Conservation (phyloP, 2,329 filamentous ascomycete genomes). For the Paraphaeosphaeria sporulosa region DNA sequence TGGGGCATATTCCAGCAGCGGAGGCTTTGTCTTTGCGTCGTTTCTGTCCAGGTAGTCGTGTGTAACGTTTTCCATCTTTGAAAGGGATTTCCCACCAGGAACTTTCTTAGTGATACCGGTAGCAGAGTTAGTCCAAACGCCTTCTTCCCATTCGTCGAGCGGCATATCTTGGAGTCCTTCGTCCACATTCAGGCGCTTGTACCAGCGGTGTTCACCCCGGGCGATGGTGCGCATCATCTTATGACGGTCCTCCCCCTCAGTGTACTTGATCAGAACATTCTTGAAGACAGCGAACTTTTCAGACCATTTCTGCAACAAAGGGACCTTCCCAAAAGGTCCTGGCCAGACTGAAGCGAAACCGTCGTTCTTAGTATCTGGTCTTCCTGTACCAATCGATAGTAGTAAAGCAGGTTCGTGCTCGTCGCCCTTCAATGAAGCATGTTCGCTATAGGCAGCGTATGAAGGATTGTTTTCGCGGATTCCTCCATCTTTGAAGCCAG, state of each 20-base stretch:
- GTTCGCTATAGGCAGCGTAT: slow-evolving; percentile 57
- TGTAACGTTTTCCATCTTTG: slow-evolving; percentile 55
- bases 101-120: slow-evolving; percentile 42
- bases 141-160: slow-evolving; percentile 57
- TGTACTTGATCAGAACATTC: slow-evolving; percentile 61
- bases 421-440: slow-evolving; percentile 55
- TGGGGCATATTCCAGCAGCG: slow-evolving; percentile 51
- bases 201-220: slow-evolving; percentile 58
- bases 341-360: slow-evolving; percentile 58
- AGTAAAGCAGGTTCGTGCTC: slow-evolving; percentile 54
- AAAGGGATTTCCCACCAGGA: slow-evolving; percentile 53
- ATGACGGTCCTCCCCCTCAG: slow-evolving; percentile 58
- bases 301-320: slow-evolving; percentile 53
- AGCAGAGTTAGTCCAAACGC: slow-evolving; percentile 47
- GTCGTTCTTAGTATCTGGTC: slow-evolving; percentile 54
- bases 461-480: slow-evolving; percentile 61
- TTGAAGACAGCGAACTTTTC: slow-evolving; percentile 60
- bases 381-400: slow-evolving; percentile 57
- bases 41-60: slow-evolving; percentile 50
- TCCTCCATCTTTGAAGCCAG: slow-evolving; percentile 59
- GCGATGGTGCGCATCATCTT: slow-evolving; percentile 56
- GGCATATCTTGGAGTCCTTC: slow-evolving; percentile 55
- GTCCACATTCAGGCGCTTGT: slow-evolving; percentile 59
- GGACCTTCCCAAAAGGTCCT: slow-evolving; percentile 53
- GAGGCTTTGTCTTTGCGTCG: slow-evolving; percentile 46